These are phyloP conservation scores for Aspergillus calidoustus DNA, from an alignment of 2,329 filamentous ascomycete species.

Conservation along the genomic window DNA sequence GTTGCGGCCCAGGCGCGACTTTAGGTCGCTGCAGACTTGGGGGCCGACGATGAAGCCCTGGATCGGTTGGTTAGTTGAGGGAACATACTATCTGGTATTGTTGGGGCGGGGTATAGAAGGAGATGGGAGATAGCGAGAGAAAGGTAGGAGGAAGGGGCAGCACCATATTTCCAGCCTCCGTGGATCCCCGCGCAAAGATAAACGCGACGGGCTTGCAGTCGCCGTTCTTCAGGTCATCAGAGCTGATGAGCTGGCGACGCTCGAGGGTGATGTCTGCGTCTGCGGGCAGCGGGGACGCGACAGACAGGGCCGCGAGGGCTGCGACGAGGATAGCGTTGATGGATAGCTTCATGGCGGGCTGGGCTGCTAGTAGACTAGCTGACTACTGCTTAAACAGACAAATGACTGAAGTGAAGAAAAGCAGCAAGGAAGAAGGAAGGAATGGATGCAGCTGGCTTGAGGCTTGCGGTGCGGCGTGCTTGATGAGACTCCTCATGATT, in stretches of 20 bases:
- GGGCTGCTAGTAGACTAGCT: background rate
- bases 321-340: slow-evolving; percentile 22
- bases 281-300: slow-evolving; percentile 20
- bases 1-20: slow-evolving; percentile 27
- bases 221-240: slow-evolving; percentile 44
- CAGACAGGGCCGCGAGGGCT: slow-evolving; percentile 21
- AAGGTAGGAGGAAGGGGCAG: too few relatives aligned
- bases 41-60: slow-evolving; percentile 38
- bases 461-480: background rate
- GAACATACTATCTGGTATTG: background rate
- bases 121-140: too few relatives aligned
- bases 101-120: background rate
- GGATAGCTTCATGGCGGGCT: slow-evolving; percentile 15
- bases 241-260: slow-evolving; percentile 24
- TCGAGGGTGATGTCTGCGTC: slow-evolving; percentile 5
- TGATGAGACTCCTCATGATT: background rate
- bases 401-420: background rate
- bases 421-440: background rate
- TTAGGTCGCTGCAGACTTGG: slow-evolving; percentile 33
- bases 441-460: background rate
- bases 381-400: background rate
- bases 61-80: background rate
- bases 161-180: slow-evolving; percentile 47
- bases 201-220: slow-evolving; percentile 45
- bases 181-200: slow-evolving; percentile 48